Evolutionary conservation across 768 basidiomycete genomes (phyloP), one percentile per base, ranked within the genome.

Genomic region (Butyriboletus loyo): DNA sequence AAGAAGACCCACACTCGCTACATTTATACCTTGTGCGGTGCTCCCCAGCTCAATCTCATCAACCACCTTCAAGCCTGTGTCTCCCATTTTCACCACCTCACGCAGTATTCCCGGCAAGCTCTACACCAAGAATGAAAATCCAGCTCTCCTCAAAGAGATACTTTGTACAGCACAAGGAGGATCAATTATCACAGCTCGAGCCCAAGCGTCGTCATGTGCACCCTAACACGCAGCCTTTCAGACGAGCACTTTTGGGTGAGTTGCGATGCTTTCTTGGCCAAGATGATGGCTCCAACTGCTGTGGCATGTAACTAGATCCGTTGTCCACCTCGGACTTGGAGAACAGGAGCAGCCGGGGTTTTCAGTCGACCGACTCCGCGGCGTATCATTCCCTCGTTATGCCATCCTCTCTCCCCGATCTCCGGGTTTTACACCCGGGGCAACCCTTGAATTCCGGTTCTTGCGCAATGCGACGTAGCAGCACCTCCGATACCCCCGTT

Each of bases 201-300:
- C 47, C 47, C 47, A 68, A 65, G 39, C 63, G 58, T 35, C 59
- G 59, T 30, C 66, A 64, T 39, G 51, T 61, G 15, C 43, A 52
- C 28, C 30, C 43, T 27, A 50, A 56, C 7, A 10, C 13, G 8
- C 52, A 52, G 32, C 34, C 48, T 3, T 30, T 46, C 21, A 60
- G 19, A 55, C 59, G 69, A 15, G 39, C 46, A 1, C 61, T 69
- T 10, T 50, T 69, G 28, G 55, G 68, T 69, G 55, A 67, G 68
- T 64, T 31, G 43, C 46, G 5, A 17, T 42, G 38, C 38, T 28
- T 45, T 25, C 15, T 13, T 10, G 17, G 25, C 36, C 43, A 8
- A 25, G 37, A 42, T 10, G 6, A 31, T 30, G 38, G 39, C 52
- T 52, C 34, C 32, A 58, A 39, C 40, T 5, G 24, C 25, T 37